Percentiles rank a stretch among this genome's conserved stretches.
These are phyloP conservation scores for Gossypium australe DNA, from an alignment of 345 rosid genomes.

Conservation along the genomic window DNA sequence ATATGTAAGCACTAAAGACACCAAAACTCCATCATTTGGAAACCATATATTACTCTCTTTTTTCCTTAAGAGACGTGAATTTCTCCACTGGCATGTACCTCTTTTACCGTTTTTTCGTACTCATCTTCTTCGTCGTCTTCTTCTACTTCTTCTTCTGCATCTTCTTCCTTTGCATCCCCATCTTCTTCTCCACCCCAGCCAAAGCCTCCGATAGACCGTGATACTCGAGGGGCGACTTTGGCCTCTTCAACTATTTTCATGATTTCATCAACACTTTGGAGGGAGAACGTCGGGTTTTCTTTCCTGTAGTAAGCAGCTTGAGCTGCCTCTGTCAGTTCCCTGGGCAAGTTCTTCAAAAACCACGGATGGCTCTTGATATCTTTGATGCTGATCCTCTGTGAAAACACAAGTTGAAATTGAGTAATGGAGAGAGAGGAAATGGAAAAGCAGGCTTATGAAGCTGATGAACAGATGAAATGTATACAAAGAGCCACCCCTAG, in stretches of 20 bases:
- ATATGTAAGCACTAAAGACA: background rate
- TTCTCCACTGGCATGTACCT: constrained; percentile 76
- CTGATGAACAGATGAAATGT: background rate
- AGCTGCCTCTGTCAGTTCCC: constrained; percentile 70
- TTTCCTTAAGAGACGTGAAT: constrained; percentile 30
- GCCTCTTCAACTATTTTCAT: constrained; percentile 74
- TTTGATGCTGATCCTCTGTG: constrained; percentile 71
- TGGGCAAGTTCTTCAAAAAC: constrained; percentile 80
- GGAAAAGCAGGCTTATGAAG: background rate
- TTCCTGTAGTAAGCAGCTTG: constrained; percentile 56
- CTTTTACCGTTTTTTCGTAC: constrained; percentile 74
- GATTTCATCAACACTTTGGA: constrained; percentile 66
- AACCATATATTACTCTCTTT: background rate
- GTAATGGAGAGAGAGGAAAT: background rate
- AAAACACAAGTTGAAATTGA: constrained; percentile 5
- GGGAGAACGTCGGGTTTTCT: constrained; percentile 65
- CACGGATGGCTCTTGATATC: constrained; percentile 86
- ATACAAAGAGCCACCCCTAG: background rate
- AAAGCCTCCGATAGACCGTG: constrained; percentile 56
- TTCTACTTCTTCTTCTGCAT: constrained; percentile 49
- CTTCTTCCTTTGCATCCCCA: constrained; percentile 42
- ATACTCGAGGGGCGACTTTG: constrained; percentile 48
- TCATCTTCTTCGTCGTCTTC: constrained; percentile 59
- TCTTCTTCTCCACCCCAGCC: constrained; percentile 76
- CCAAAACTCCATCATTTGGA: constrained; percentile 8